Evolutionary conservation across 139 green algal genomes (phyloP).

Genomic region (Picocystis salinarum): DNA sequence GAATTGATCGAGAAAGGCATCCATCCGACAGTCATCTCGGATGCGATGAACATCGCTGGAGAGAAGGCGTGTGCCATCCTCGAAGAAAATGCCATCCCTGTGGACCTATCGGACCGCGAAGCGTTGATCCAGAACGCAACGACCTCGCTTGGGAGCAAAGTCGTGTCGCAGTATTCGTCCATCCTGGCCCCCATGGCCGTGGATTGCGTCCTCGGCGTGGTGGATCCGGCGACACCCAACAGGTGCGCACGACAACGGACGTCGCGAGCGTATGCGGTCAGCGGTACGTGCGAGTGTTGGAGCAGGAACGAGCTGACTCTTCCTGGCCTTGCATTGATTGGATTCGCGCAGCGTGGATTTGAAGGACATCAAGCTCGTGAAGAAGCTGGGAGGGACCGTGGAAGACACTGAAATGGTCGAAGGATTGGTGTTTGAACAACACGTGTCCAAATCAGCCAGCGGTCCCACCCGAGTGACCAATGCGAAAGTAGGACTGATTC

Average conservation of each 20-base stretch:
- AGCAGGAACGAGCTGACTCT: background rate
- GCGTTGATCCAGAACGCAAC: constrained; percentile 75
- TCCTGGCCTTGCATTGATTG: background rate
- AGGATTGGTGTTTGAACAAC: constrained; percentile 91
- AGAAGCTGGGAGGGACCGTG: constrained; percentile 75
- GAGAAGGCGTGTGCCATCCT: constrained; percentile 63
- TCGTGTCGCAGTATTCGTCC: constrained; percentile 83
- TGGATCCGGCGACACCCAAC: constrained; percentile 51
- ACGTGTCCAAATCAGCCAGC: constrained; percentile 62
- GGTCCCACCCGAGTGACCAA: constrained; percentile 80
- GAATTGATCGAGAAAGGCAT: constrained; percentile 62
- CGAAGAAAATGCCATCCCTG: constrained; percentile 53
- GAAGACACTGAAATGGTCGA: constrained; percentile 88
- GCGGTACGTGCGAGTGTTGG: background rate
- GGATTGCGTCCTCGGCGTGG: constrained; percentile 69
- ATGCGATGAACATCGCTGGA: constrained; percentile 68
- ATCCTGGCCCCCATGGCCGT: constrained; percentile 94
- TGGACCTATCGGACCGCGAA: constrained; percentile 76
- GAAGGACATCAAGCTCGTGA: constrained; percentile 77
- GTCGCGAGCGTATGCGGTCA: background rate
- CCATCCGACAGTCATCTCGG: constrained; percentile 89
- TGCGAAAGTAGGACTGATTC: constrained; percentile 86
- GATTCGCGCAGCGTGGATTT: constrained; percentile 59
- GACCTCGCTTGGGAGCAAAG: constrained; percentile 59
- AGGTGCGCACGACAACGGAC: constrained; percentile 21